Conservation (phyloP, 2,329 filamentous ascomycete genomes). For the Fusarium nygamai region DNA sequence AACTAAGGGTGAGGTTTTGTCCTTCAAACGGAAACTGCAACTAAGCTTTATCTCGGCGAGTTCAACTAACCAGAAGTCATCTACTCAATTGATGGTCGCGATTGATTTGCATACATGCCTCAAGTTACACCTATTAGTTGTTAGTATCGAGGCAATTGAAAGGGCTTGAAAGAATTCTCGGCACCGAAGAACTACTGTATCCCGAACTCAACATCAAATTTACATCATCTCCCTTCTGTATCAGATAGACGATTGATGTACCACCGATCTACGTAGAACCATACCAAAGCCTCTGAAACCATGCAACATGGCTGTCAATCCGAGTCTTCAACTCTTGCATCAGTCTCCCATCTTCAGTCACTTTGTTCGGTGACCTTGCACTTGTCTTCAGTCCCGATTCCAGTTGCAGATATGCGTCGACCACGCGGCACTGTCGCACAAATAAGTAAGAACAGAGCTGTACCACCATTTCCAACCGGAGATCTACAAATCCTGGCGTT, state of each 20-base stretch:
- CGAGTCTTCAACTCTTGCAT: not conserved
- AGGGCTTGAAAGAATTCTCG: not conserved
- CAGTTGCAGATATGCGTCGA: rapidly evolving
- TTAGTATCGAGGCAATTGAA: not conserved
- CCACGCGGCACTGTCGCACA: not conserved
- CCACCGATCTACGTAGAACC: not conserved
- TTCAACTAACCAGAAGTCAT: no score
- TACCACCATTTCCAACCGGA: not conserved
- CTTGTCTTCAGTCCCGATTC: not conserved
- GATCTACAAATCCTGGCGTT: not conserved
- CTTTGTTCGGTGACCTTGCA: no score
- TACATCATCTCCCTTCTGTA: no score
- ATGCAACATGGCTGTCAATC: not conserved
- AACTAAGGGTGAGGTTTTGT: no score
- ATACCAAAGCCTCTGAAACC: not conserved
- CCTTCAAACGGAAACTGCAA: no score
- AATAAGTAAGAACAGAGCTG: not conserved
- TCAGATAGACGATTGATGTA: rapidly evolving
- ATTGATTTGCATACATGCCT: not conserved
- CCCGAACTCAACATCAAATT: not conserved
- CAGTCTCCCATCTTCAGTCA: no score
- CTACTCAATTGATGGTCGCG: no score
- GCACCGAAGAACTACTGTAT: not conserved
- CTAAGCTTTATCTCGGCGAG: no score
- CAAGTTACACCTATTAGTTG: rapidly evolving